phyloP scores from a whole-genome alignment of 306 rosid species.

The Vigna angularis region DNA sequence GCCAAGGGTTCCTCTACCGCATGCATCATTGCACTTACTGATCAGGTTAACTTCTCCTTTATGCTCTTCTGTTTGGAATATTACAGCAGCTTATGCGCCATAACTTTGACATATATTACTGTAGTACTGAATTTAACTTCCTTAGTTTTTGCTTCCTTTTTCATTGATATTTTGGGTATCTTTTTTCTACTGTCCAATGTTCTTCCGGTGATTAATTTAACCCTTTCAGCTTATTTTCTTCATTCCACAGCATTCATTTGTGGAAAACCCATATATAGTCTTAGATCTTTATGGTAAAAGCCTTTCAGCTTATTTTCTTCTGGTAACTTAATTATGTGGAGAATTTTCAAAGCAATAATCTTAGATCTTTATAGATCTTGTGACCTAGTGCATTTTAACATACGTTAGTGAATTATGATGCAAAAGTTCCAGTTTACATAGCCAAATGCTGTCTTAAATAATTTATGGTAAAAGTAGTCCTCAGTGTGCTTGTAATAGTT shows the following conservation, averaged over 20 bases:
- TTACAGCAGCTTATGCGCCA: slow-evolving; percentile 25
- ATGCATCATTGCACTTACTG: slow-evolving; percentile 93
- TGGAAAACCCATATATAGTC: not conserved
- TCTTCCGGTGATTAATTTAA: slow-evolving; percentile 20
- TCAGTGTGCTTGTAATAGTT: not conserved
- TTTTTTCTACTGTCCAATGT: slow-evolving; percentile 3
- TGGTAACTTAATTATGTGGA: slow-evolving; percentile 1
- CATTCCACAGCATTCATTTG: slow-evolving; percentile 10
- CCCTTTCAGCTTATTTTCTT: slow-evolving; percentile 9
- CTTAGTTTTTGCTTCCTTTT: not conserved
- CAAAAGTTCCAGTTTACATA: not conserved
- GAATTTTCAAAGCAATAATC: slow-evolving; percentile 9
- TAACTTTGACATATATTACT: slow-evolving; percentile 23
- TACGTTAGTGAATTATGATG: slow-evolving; percentile 1
- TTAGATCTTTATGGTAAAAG: too few relatives aligned
- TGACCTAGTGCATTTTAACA: not conserved
- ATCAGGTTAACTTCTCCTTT: slow-evolving; percentile 62
- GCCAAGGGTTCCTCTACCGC: slow-evolving; percentile 97
- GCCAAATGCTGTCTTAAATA: not conserved
- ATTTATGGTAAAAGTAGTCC: too few relatives aligned
- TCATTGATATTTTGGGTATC: slow-evolving; percentile 6
- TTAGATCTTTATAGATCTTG: slow-evolving; percentile 15
- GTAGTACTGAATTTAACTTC: slow-evolving; percentile 7
- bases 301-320: too few relatives aligned
- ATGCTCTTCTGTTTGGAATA: slow-evolving; percentile 26